Conservation (phyloP, 2,329 filamentous ascomycete species). For the Periconia macrospinosa region DNA sequence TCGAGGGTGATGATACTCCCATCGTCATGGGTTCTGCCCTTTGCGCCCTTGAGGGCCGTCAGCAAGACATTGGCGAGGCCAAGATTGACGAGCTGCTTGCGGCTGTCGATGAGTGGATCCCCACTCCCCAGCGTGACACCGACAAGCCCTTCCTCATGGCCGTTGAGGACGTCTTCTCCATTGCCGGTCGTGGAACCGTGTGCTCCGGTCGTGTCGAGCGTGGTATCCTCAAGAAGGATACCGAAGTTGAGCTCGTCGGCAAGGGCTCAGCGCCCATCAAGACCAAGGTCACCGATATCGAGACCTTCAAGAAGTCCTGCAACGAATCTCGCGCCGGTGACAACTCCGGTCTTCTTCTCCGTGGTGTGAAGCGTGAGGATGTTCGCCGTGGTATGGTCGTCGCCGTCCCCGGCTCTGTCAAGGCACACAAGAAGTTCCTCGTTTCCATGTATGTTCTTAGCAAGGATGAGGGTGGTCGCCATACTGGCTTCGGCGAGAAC, state of each 20-base stretch:
- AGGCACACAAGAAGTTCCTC: conserved; percentile 88
- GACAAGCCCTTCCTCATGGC: conserved; percentile 99
- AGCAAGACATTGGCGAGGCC: conserved; percentile 79
- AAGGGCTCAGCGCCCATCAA: conserved; percentile 82
- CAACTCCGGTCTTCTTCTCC: conserved; percentile 95
- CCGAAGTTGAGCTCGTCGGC: conserved; percentile 92
- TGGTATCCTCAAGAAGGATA: conserved; percentile 88
- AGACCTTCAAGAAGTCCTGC: conserved; percentile 99
- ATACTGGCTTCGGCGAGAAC: conserved; percentile 93
- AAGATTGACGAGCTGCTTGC: conserved; percentile 92
- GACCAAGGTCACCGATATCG: conserved; percentile 99
- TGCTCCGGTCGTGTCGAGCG: conserved; percentile 97
- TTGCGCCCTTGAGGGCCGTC: conserved; percentile 85
- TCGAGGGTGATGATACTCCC: conserved; percentile 96
- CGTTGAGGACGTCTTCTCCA: conserved; percentile 70
- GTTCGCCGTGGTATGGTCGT: conserved; percentile 94
- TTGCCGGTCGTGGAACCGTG: conserved; percentile 86
- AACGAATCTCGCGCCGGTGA: conserved; percentile 95
- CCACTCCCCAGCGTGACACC: conserved; percentile 87
- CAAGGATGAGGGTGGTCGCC: conserved; percentile 97
- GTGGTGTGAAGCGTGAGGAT: conserved; percentile 95
- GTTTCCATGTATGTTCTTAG: conserved; percentile 94
- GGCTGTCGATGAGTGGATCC: conserved; percentile 94
- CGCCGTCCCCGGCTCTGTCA: conserved; percentile 77
- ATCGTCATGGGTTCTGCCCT: conserved; percentile 97